Base-by-base conservation (phyloP, 352 stramenopile species). In the Phytophthora europaea region DNA sequence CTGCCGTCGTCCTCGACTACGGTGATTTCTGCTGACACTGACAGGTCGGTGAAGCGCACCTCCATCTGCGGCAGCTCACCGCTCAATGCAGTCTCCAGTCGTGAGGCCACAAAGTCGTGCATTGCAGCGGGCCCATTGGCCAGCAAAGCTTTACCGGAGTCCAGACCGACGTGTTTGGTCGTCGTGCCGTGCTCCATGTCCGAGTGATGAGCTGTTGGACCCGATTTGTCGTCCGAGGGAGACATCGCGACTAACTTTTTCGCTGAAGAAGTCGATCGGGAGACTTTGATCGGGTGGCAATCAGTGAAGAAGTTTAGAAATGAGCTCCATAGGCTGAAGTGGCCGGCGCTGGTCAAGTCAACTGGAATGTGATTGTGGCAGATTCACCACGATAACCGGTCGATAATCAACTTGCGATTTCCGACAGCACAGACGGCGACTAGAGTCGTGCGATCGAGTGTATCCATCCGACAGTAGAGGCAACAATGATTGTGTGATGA, bases 41-140 rank as follows among this genome's bases (percentile, higher is more conserved):
- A 83, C 9, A 89, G 57, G 61, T 85, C 71, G n/a, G 64, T 72
- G 67, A 89, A 86, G 10, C 77, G 79, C n/a, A 89, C 72, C 26
- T 87, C 77, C 63, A 83, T 75, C 51, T 84, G 77, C 15, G 81
- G 81, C 70, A 89, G 76, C 4, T 72, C 67, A 22, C 61, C 55
- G 18, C 83, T 83, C 20, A 87, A 48, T 18, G 85, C 62, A 1
- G 61, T 56, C 62, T 91, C 76, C 3, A 90, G 50, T 48, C 76
- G 74, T 22, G 61, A 43, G 4, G 81, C 80, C 33, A 88, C 55
- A 38, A 83, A 73, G 7, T 80, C 69, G 56, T 90, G 81, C 60
- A 90, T 74, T 20, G 70, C 71, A 2, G 70, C 55, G 0, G 84
- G 76, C 0, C 78, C 83, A 60, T 86, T 70, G 23, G 72, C 72